Evolutionary conservation across 352 stramenopile genomes (phyloP), one percentile per base, ranked within the genome.

Genomic region (Phytophthora nicotianae): DNA sequence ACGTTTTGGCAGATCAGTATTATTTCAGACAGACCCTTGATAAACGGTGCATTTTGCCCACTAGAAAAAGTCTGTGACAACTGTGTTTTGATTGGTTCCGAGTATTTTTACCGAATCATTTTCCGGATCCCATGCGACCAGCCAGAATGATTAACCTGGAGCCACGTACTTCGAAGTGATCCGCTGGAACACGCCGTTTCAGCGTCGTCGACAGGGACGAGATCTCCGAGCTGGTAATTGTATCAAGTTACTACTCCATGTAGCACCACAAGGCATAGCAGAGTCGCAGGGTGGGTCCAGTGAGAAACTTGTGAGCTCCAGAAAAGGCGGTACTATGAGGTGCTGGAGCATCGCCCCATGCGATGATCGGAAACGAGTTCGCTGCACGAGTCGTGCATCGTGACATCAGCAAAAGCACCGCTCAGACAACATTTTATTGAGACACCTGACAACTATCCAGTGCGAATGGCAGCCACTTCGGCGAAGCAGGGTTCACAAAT

Each of bases 401-500:
- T 17, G 27, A n/a, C 47, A 21, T 53, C 47, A 53, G 20, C 27
- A 27, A 41, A 52, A 5, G 13, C 23, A 29, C 42, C 42, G 21
- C 21, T 16, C 37, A 19, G 17, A 38, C 24, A 54, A 14, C 47
- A 11, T 4, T 48, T 21, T 52, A 41, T 46, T 60, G 50, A 59
- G 50, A 60, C 50, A 66, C 41, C 27, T 11, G 24, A 23, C 23
- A 16, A 35, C 58, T 66, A 66, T 66, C 58, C 58, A 62, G 58
- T 35, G n/a, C 40, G 11, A 59, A 40, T 27, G 19, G 33, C 40
- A 62, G 54, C 54, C 54, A 62, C 33, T 43, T 52, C 17, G 46
- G 24, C 24, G 27, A 38, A 38, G 32, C 10, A 38, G 32, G 32
- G 32, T 38, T 5, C 29, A 9, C 29, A 9, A 13, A n/a, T n/a